Conservation (phyloP, 441 rosid genomes). For the Biscutella laevigata region DNA sequence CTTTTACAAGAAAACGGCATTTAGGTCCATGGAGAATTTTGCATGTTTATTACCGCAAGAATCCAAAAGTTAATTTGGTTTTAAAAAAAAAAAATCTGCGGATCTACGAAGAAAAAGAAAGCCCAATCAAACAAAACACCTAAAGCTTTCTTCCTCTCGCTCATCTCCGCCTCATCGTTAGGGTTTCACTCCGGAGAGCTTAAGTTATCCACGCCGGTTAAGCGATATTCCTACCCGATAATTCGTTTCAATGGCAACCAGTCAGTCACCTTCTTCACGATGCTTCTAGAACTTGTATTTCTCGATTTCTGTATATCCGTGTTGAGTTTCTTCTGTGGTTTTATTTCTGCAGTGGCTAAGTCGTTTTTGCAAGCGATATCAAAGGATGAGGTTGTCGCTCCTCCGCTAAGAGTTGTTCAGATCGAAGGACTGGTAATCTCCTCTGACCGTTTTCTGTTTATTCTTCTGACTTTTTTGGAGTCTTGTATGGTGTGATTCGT, state of each 20-base stretch:
- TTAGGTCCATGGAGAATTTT: too few relatives aligned
- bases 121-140: conserved; percentile 24
- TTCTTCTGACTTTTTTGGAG: not conserved
- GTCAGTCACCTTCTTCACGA: not conserved
- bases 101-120: conserved; percentile 2
- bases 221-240: not conserved
- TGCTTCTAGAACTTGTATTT: not conserved
- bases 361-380: conserved; percentile 82
- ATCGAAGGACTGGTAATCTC: conserved; percentile 79
- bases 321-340: not conserved
- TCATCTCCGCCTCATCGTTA: conserved; percentile 17
- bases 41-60: too few relatives aligned
- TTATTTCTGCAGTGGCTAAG: conserved; percentile 35
- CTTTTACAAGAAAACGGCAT: too few relatives aligned
- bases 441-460: not conserved
- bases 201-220: not conserved
- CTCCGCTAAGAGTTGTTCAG: conserved; percentile 92
- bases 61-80: too few relatives aligned
- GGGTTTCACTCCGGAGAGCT: conserved; percentile 22
- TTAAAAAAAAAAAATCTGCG: not conserved
- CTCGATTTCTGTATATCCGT: not conserved
- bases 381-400: conserved; percentile 67
- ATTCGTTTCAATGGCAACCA: conserved; percentile 25
- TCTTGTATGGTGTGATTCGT: not conserved
- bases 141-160: conserved; percentile 4